Conservation (phyloP, 2,329 filamentous ascomycete species). For the Helotiales sp. region DNA sequence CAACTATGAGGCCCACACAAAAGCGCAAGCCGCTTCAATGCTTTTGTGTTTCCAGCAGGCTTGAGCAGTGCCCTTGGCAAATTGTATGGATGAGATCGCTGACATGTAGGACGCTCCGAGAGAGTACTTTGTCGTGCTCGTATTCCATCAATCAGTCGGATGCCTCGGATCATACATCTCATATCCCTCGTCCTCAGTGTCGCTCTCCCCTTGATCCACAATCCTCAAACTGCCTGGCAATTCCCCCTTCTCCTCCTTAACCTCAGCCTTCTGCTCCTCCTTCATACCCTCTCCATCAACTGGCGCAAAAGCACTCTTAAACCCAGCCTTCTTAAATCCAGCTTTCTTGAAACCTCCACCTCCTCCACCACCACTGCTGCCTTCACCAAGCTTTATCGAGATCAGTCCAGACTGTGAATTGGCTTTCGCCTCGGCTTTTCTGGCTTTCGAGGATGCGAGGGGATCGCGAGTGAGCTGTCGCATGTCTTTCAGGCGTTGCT, state of each 20-base stretch:
- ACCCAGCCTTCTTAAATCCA: slow-evolving; percentile 82
- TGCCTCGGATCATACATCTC: slow-evolving; percentile 67
- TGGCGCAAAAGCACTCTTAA: slow-evolving; percentile 75
- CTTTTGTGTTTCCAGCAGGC: too few species aligned
- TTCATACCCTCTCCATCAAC: slow-evolving; percentile 51
- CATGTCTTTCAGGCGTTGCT: slow-evolving; percentile 87
- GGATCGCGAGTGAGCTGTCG: slow-evolving; percentile 80
- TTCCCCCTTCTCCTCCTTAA: slow-evolving; percentile 29
- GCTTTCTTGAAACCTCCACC: slow-evolving; percentile 67
- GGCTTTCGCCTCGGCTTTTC: slow-evolving; percentile 73
- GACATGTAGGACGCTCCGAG: too few species aligned
- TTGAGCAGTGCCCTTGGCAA: too few species aligned
- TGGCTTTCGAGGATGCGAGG: slow-evolving; percentile 64
- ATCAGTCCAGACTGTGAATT: slow-evolving; percentile 65
- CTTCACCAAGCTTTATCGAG: slow-evolving; percentile 63
- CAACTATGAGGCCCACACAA: too few species aligned
- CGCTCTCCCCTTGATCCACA: slow-evolving; percentile 68
- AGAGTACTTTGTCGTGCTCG: not conserved
- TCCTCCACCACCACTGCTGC: slow-evolving; percentile 38
- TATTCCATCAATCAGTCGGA: slow-evolving; percentile 60
- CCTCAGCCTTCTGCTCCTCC: slow-evolving; percentile 39
- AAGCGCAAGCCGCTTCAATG: too few species aligned
- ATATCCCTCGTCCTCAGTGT: slow-evolving; percentile 74
- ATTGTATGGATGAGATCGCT: too few species aligned
- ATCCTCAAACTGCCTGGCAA: slow-evolving; percentile 32